Evolutionary conservation across 1,284 basidiomycete species (phyloP), one percentile per base, ranked within the genome.

Genomic region (Flammula alnicola): DNA sequence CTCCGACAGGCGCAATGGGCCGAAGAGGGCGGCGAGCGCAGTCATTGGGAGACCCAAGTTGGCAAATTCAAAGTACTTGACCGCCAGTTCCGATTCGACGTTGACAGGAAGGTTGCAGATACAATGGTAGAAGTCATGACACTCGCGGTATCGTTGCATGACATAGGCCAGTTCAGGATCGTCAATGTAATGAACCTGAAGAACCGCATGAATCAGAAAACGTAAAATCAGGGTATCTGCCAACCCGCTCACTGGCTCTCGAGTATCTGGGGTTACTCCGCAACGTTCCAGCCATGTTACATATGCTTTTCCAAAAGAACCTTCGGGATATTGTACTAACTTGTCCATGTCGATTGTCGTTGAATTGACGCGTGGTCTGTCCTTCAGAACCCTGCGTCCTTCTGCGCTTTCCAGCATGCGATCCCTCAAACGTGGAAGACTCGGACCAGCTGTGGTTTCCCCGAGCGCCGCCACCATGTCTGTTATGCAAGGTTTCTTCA

Each of bases 61-160:
- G 17, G 92, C 83, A 58, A 95, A 89, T 70, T 99, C 96, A 65
- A 99, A 95, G 59, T 86, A 91, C 69, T 99, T 99, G 68, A 99
- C 84, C 1, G 95, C 91, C n/a, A 98, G 81, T 70, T 99, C 97
- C 47, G 91, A 93, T 46, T 91, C 84, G 60, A 96, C 88, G 51
- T 88, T 89, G 44, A 98, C 93, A 0, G 94, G 95, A 20, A 98
- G 81, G 51, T 84, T 84, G 67, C 87, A 85, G 47, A 98, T 81
- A 52, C 92, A 88, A 64, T 98, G 96, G 67, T 97, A 97, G 62
- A 97, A 88, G 72, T 98, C 93, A 71, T 98, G 96, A 58, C 91
- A 96, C 73, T 99, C 95, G 30, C 97, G 89, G 68, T 99, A 99
- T 35, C 97, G 88, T 61, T 97, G 93, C 88, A 99, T 95, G 48